These are phyloP conservation scores for Astrothelium macrocarpum DNA, from an alignment of 495 filamentous ascomycete species.

Conservation along the genomic window DNA sequence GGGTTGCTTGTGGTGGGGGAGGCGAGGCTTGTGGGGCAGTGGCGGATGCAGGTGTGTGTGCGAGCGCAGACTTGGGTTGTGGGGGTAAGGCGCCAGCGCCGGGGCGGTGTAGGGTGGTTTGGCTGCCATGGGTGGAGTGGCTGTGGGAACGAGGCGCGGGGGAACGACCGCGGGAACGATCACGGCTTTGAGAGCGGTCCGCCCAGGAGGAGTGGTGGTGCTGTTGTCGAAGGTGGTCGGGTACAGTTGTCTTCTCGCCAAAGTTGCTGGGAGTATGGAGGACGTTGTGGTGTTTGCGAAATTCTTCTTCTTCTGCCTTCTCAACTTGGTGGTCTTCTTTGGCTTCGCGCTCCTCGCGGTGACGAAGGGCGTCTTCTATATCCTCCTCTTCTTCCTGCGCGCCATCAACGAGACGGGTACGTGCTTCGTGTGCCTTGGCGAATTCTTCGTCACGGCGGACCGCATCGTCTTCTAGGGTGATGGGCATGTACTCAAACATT, in stretches of 20 bases:
- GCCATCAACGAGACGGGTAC: conserved; percentile 9
- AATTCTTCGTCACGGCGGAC: conserved; percentile 84
- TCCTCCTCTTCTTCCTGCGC: conserved; percentile 36
- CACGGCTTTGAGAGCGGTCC: conserved; percentile 32
- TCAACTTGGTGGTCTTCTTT: conserved; percentile 35
- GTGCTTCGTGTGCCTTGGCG: conserved; percentile 56
- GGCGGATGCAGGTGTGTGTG: background rate
- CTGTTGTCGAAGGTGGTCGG: conserved; percentile 14
- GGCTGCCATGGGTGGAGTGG: conserved; percentile 14
- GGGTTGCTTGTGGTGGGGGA: background rate
- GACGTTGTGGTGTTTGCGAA: conserved; percentile 30
- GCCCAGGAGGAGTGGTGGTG: conserved; percentile 27
- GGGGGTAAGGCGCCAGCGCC: conserved; percentile 13
- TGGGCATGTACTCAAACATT: conserved; percentile 79
- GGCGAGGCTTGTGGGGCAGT: background rate
- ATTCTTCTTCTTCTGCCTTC: conserved; percentile 46
- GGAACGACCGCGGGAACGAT: conserved; percentile 36
- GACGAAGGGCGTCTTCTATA: conserved; percentile 33
- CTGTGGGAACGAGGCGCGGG: conserved; percentile 18
- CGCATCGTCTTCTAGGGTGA: conserved; percentile 92
- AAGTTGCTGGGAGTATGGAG: conserved; percentile 17
- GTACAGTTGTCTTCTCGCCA: conserved; percentile 6
- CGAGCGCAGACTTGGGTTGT: background rate
- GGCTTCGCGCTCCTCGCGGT: conserved; percentile 27
- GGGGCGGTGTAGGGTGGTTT: conserved; percentile 26